Evolutionary conservation across 306 rosid genomes (phyloP), one percentile per base, ranked within the genome.

Genomic region (Prunus kanzakura): DNA sequence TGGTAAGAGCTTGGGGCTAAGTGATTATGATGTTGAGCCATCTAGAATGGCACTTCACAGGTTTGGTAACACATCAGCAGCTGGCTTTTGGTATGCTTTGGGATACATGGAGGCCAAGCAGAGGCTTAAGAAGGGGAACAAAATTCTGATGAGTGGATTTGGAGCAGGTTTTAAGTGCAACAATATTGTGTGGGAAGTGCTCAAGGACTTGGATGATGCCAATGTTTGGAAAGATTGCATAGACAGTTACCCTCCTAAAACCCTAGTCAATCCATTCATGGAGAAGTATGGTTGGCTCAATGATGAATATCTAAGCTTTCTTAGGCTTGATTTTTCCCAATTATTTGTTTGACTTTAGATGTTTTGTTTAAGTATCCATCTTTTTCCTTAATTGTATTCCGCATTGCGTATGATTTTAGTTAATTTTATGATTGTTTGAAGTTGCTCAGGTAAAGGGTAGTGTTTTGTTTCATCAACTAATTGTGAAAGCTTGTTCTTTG

Each of bases 151-250:
- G 97, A 87, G 92, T 7, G 92, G 98, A 47, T 91, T 94, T 51
- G 98, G 97, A 49, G 98, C 98, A 0, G 96, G 98, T 6, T 94
- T 88, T 63, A 88, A 91, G 92, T 91, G 97, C 83, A 94, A 90
- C 72, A 91, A 87, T 69, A 91, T 97, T 79, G 86, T 91, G 65
- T 93, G 98, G 98, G 98, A 88, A 77, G 98, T 91, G 0, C 67
- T 82, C 91, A 85, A 22, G 78, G 89, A 91, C 56, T 65, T 94
- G 83, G 84, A 81, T 23, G 86, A 84, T 67, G 20, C 75, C 19
- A 94, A 91, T 80, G 96, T 81, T 35, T 94, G 98, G 98, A 58
- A 82, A 70, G 88, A 84, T 18, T 82, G 86, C 80, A 82, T 94
- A 9, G 74, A 87, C 0, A 76, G 50, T 63, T 94, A 91, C 70